Percentiles rank a stretch among this genome's conserved stretches.
These are phyloP conservation scores for Saposhnikovia divaricata DNA, from an alignment of 129 eudicot species.

Conservation along the genomic window DNA sequence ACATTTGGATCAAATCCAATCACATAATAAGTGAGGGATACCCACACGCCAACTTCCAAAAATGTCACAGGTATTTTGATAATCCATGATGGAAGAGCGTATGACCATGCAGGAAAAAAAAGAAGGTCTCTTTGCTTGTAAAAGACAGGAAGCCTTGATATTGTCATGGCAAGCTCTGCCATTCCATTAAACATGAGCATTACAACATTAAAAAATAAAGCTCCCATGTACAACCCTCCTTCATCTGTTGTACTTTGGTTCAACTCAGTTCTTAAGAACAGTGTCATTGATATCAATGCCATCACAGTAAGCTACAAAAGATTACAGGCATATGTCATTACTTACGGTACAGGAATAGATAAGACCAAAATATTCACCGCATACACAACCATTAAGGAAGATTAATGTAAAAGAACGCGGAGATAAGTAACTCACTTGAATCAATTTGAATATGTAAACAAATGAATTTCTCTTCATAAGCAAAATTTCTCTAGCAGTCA, in stretches of 20 bases:
- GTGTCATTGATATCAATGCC: slow-evolving; percentile 45
- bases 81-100: slow-evolving; percentile 41
- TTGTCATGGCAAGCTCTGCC: slow-evolving; percentile 68
- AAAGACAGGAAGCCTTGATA: slow-evolving; percentile 62
- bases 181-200: slow-evolving; percentile 54
- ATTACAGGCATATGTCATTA: too few relatives aligned
- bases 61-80: neutral
- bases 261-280: slow-evolving; percentile 59
- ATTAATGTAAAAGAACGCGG: too few relatives aligned
- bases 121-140: slow-evolving; percentile 74
- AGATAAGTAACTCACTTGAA: slow-evolving; percentile 32
- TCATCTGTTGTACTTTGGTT: slow-evolving; percentile 12
- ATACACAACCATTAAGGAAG: neutral
- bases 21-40: slow-evolving; percentile 42
- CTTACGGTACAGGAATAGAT: too few relatives aligned
- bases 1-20: slow-evolving; percentile 63
- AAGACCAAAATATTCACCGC: too few relatives aligned
- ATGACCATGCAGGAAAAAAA: slow-evolving; percentile 67
- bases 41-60: too few relatives aligned
- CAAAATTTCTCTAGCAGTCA: slow-evolving; percentile 44
- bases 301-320: slow-evolving; percentile 30
- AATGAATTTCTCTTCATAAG: slow-evolving; percentile 84
- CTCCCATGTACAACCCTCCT: slow-evolving; percentile 40
- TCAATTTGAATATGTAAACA: slow-evolving; percentile 43
- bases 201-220: slow-evolving; percentile 30